Base-by-base conservation (phyloP, 192 early-diverging fungal species). In the Globomyces pollinis-pini region DNA sequence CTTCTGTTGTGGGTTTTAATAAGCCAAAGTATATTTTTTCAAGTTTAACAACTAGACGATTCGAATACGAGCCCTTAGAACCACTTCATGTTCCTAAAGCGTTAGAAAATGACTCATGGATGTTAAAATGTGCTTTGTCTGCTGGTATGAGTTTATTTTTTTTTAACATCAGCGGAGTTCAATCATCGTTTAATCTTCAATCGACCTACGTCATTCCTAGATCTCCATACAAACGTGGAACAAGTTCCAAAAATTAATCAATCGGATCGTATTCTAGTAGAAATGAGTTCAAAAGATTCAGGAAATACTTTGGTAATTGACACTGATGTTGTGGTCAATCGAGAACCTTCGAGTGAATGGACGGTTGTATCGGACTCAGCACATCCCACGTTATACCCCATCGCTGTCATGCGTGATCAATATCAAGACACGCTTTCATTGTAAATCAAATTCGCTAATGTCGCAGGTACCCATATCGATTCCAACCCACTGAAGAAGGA, bases 151-250 rank as follows among this genome's bases (percentile, higher is more conserved):
- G n/a, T n/a, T n/a, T n/a, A n/a, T n/a, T n/a, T n/a, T n/a, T n/a
- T n/a, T n/a, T n/a, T n/a, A n/a, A n/a, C n/a, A n/a, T n/a, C 76
- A 0, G 76, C 76, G 6, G 76, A 75, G 13, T 78, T 78, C 59
- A 78, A 78, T 39, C 59, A 65, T 2, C 64, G 72, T 4, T 60
- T 78, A 11, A 38, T 47, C 15, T 45, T 44, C 26, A 52, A 58
- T 11, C 51, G 76, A 9, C 64, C 61, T 6, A 41, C 45, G 1
- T 44, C 56, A 5, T 75, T 75, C 45, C 57, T 68, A 7, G 76
- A 78, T 50, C 23, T 66, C 29, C 76, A 78, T 56, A 78, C 76
- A 2, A 72, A 70, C 47, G 56, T 78, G 24, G 72, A 78, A 56
- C 76, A 74, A 55, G 63, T 78, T 24, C 61, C 76, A 2, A 38